Conservation (phyloP, 192 early-diverging fungal species). For the Geranomyces variabilis region DNA sequence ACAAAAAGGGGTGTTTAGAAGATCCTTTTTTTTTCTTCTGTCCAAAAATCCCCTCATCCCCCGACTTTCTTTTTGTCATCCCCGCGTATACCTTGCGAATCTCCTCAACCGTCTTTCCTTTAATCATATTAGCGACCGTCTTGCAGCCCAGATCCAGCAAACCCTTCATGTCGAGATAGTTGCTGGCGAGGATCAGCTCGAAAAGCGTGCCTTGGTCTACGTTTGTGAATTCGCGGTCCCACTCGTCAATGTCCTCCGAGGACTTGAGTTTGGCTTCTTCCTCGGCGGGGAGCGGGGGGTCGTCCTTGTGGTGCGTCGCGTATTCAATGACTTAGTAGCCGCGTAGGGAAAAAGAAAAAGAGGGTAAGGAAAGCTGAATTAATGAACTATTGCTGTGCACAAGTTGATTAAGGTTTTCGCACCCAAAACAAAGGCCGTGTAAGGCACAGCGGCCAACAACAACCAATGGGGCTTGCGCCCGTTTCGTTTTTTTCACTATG, state of each 20-base stretch:
- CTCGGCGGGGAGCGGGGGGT: conserved; percentile 56
- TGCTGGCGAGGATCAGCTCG: conserved; percentile 81
- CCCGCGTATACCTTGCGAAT: conserved; percentile 60
- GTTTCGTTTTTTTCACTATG: too few relatives aligned
- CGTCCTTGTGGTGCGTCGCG: conserved; percentile 83
- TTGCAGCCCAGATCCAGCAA: conserved; percentile 71
- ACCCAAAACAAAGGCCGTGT: too few relatives aligned
- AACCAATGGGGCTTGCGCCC: too few relatives aligned
- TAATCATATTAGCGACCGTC: conserved; percentile 92
- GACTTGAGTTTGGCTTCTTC: conserved; percentile 67
- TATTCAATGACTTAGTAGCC: conserved; percentile 74
- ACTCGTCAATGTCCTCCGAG: conserved; percentile 81
- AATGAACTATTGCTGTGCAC: too few relatives aligned
- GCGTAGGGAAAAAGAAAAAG: too few relatives aligned
- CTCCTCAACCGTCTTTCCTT: conserved; percentile 85
- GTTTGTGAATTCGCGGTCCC: conserved; percentile 80
- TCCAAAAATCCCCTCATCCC: too few relatives aligned
- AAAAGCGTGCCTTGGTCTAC: conserved; percentile 94
- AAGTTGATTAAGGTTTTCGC: too few relatives aligned
- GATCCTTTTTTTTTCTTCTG: background rate
- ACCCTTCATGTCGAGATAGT: conserved; percentile 68
- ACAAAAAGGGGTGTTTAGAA: background rate
- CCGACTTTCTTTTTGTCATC: background rate
- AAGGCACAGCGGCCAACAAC: too few relatives aligned
- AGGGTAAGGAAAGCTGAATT: too few relatives aligned